A percentile compares a stretch with the other conserved stretches of the same genome.
phyloP scores from a whole-genome alignment of 495 filamentous ascomycete species.

The Lindgomyces ingoldianus region DNA sequence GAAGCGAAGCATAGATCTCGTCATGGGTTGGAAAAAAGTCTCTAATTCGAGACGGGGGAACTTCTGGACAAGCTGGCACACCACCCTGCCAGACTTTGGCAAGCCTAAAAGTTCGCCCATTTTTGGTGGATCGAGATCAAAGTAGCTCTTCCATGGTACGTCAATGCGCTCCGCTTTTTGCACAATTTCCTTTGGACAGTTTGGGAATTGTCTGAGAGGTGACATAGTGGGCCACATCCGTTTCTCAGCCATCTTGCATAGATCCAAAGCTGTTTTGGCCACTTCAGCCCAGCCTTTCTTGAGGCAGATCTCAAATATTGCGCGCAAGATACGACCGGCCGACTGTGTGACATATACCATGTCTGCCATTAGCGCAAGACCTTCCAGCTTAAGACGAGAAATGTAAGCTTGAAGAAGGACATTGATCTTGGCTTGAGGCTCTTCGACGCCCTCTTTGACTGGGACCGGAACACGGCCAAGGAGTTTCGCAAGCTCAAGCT shows the following conservation, averaged over 20 bases:
- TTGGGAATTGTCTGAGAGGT: conserved; percentile 80
- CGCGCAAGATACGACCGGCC: conserved; percentile 90
- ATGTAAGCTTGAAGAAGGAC: conserved; percentile 98
- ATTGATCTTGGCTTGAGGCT: conserved; percentile 97
- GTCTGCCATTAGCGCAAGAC: conserved; percentile 94
- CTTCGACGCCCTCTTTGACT: conserved; percentile 96
- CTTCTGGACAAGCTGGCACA: conserved; percentile 83
- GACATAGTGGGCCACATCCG: conserved; percentile 99
- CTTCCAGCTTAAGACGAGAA: conserved; percentile 89
- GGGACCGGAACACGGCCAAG: conserved; percentile 88
- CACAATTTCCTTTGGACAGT: conserved; percentile 79
- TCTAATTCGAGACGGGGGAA: conserved; percentile 92
- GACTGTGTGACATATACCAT: conserved; percentile 99
- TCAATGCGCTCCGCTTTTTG: conserved; percentile 92
- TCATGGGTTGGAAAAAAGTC: conserved; percentile 91
- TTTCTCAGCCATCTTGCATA: conserved; percentile 99
- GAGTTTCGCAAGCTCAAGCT: conserved; percentile 91
- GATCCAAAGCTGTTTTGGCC: conserved; percentile 84
- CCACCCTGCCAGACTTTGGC: conserved; percentile 82
- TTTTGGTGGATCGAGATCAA: conserved; percentile 93
- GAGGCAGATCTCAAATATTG: conserved; percentile 93
- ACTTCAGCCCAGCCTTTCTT: conserved; percentile 97
- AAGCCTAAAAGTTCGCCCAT: conserved; percentile 94
- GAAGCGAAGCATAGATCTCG: conserved; percentile 90
- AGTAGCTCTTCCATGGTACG: conserved; percentile 89